Conservation (phyloP, 805 yeast genomes). For the Metschnikowia cerradonensis region DNA sequence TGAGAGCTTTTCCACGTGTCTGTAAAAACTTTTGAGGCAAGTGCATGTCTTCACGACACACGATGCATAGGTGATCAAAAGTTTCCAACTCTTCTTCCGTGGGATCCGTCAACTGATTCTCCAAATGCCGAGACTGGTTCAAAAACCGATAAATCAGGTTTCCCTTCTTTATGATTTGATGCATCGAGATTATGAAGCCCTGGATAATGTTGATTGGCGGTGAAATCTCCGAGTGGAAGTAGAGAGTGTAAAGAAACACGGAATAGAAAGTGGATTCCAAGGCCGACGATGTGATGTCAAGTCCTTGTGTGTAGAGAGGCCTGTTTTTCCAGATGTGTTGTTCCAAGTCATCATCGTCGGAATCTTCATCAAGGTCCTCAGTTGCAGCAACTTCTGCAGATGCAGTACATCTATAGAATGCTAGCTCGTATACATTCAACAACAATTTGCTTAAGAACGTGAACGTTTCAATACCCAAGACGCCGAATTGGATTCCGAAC, state of each 20-base stretch:
- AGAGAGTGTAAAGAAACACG: conserved; percentile 32
- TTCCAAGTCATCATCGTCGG: conserved; percentile 28
- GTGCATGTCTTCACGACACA: conserved; percentile 88
- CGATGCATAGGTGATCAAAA: conserved; percentile 68
- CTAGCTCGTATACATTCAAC: conserved; percentile 55
- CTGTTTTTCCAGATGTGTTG: conserved; percentile 76
- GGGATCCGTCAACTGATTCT: conserved; percentile 60
- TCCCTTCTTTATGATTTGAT: conserved; percentile 27
- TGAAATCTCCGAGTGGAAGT: conserved; percentile 27
- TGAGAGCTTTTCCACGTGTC: conserved; percentile 18
- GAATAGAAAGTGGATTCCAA: conserved; percentile 28
- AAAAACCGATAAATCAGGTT: conserved; percentile 47
- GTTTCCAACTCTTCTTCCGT: conserved; percentile 51
- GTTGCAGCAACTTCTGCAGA: background rate
- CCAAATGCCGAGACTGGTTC: conserved; percentile 59
- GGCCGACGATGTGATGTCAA: conserved; percentile 51
- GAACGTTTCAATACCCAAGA: conserved; percentile 53
- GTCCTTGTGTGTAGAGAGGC: conserved; percentile 50
- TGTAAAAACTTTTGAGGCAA: conserved; percentile 36
- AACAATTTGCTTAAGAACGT: conserved; percentile 43
- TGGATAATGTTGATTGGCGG: conserved; percentile 40
- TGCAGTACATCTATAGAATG: conserved; percentile 31
- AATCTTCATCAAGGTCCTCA: conserved; percentile 4
- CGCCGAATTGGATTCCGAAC: conserved; percentile 73
- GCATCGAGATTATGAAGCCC: conserved; percentile 42